Conservation (phyloP, 179 eudicot species). For the Amaranthus tricolor region DNA sequence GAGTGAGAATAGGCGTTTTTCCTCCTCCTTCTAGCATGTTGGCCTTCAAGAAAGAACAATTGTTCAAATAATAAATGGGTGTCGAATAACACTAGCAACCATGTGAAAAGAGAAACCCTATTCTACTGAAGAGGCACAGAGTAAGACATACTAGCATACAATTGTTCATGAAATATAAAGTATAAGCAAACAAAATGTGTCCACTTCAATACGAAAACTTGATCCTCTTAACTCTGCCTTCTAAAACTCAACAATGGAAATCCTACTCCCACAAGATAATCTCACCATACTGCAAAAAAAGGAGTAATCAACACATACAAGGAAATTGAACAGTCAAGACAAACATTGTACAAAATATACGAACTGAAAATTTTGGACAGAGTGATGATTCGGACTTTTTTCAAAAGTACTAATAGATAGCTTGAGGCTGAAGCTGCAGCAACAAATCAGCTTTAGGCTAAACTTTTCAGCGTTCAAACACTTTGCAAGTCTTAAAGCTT, state of each 20-base stretch:
- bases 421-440: no score
- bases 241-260: not conserved
- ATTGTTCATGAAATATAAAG: not conserved
- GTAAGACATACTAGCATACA: not conserved
- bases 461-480: no score
- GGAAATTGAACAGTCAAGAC: no score
- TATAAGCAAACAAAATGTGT: not conserved
- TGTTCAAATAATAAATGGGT: not conserved
- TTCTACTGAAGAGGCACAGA: not conserved
- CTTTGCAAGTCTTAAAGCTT: no score
- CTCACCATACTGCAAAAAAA: not conserved
- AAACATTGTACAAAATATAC: no score
- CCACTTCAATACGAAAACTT: not conserved
- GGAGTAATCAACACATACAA: no score
- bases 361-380: no score
- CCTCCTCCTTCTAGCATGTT: conserved; percentile 99
- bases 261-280: not conserved
- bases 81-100: not conserved
- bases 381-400: no score
- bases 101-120: not conserved
- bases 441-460: no score
- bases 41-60: conserved; percentile 46
- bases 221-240: not conserved
- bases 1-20: conserved; percentile 87
- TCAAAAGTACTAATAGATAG: no score